These are phyloP conservation scores for Aspergillus viridinutans DNA, from an alignment of 2,329 filamentous ascomycete genomes.

Conservation along the genomic window DNA sequence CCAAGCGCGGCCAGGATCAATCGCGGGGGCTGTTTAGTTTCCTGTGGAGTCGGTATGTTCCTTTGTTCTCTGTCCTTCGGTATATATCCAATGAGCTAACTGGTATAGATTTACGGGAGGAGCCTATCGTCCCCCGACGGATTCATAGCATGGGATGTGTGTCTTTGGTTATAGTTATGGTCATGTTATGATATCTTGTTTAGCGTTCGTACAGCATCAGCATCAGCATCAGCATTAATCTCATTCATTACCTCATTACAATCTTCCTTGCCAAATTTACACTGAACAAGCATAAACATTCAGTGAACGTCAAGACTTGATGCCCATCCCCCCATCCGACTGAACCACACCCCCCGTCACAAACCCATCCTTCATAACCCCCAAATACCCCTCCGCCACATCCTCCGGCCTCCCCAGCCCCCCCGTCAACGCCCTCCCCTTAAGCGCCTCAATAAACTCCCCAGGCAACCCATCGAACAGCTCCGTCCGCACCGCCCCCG, in stretches of 20 bases:
- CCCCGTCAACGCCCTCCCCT: slow-evolving; percentile 17
- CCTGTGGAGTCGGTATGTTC: slow-evolving; percentile 22
- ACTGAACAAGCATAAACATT: not conserved
- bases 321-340: slow-evolving; percentile 36
- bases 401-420: slow-evolving; percentile 31
- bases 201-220: not conserved
- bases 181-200: not conserved
- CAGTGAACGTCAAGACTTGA: slow-evolving; percentile 8
- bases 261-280: not conserved
- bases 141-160: not conserved
- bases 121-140: slow-evolving; percentile 7
- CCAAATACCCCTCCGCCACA: slow-evolving; percentile 43
- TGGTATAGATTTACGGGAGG: slow-evolving; percentile 11
- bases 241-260: not conserved
- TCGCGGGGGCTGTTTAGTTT: slow-evolving; percentile 10
- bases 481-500: too few species aligned
- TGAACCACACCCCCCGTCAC: slow-evolving; percentile 32
- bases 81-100: not conserved
- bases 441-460: slow-evolving; percentile 24
- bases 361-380: slow-evolving; percentile 42
- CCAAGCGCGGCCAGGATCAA: slow-evolving; percentile 22
- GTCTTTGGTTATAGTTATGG: not conserved
- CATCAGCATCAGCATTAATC: too few species aligned
- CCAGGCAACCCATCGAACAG: too few species aligned
- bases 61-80: not conserved